Percentiles rank a stretch among this genome's conserved stretches.
Evolutionary conservation across 1,284 basidiomycete species (phyloP).

Genomic region (Ceratobasidium sp.): DNA sequence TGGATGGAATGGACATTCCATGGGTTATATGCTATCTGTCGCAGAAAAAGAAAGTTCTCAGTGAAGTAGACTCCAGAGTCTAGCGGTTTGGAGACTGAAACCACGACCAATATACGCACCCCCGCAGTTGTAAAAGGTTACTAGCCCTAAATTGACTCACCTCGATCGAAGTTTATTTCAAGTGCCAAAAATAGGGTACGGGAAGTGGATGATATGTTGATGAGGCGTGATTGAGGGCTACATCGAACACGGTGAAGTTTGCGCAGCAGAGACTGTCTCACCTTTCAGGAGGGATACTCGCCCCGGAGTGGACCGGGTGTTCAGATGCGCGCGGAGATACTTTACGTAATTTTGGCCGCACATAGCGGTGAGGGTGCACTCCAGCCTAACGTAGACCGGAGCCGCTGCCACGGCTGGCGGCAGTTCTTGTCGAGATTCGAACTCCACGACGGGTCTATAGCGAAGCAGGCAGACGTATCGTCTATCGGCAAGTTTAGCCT

Average conservation of each 20-base stretch:
- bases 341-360: background rate
- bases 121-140: background rate
- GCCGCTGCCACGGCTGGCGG: too few relatives aligned
- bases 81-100: constrained; percentile 4
- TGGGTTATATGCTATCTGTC: constrained; percentile 37
- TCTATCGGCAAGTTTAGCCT: background rate
- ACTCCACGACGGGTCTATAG: background rate
- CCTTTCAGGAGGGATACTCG: background rate
- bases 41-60: background rate
- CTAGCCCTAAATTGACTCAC: background rate
- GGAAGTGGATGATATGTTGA: constrained; percentile 3
- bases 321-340: background rate
- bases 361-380: too few relatives aligned
- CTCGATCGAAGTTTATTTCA: constrained; percentile 14
- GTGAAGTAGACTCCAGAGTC: constrained; percentile 3
- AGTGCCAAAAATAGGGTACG: constrained; percentile 17
- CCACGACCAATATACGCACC: background rate
- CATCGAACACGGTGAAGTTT: constrained; percentile 30
- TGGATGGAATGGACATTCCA: constrained; percentile 52
- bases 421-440: background rate
- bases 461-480: background rate
- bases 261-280: background rate
- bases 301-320: background rate
- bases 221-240: background rate
- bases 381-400: too few relatives aligned